Base-by-base conservation (phyloP, 768 basidiomycete species). In the Trametes elegans region DNA sequence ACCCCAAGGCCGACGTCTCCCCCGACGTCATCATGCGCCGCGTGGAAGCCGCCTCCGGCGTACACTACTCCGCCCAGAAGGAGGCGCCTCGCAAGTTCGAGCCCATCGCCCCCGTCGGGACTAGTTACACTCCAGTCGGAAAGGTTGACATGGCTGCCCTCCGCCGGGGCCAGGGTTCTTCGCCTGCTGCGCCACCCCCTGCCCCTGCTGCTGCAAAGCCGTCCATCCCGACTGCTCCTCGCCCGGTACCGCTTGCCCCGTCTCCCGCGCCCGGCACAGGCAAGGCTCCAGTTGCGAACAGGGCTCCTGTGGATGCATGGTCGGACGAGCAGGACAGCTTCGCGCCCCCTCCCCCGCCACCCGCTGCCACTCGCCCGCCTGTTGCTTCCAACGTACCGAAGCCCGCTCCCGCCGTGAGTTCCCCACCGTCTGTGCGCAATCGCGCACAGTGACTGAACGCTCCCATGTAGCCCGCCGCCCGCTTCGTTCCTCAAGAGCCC, bases 1-100 rank as follows among this genome's bases (percentile, higher is more conserved):
- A 13, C n/a, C 19, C 31, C 27, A 61, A 93, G 89, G 79, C 78
- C 45, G 96, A 98, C 72, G 90, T 98, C 19, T 71, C 82, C 0
- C 88, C 94, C 0, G 74, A 77, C 0, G 68, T 88, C 46, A 91
- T 98, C 71, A 90, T 91, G 84, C 83, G 84, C 54, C 83, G 89
- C 39, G 83, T 96, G n/a, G 86, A 87, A 74, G 85, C 87, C 16
- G 87, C 92, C 9, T 93, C 90, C 11, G 93, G 93, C n/a, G 83
- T 92, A 0, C 91, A 83, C 63, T 98, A 98, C 70, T 88, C 90
- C 3, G 77, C 83, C 1, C 93, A 94, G 64, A 85, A 87, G 44
- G 90, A 94, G 63, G 70, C 76, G n/a, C 68, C 87, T 0, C 83
- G 87, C 53, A 85, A 80, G 63, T 77, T 77, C 49, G 88, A 92